These are phyloP conservation scores for Polyporus arcularius DNA, from an alignment of 768 basidiomycete genomes.

Conservation along the genomic window DNA sequence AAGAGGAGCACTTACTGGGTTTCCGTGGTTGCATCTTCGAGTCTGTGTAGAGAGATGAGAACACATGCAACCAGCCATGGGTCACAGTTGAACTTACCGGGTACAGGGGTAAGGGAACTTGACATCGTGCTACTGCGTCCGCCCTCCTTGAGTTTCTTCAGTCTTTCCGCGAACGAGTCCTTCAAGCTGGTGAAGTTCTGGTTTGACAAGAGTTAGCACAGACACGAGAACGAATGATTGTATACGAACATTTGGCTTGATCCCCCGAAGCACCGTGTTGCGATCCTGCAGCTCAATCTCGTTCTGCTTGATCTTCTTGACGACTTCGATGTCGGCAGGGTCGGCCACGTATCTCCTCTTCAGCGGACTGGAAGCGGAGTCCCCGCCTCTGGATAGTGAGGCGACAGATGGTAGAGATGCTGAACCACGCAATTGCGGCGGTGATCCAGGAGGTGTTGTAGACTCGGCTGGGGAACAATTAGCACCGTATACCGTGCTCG, in stretches of 20 bases:
- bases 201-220: not conserved
- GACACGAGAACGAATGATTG: not conserved
- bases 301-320: slow-evolving; percentile 78
- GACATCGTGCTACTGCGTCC: slow-evolving; percentile 50
- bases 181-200: slow-evolving; percentile 83
- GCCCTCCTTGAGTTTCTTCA: slow-evolving; percentile 76
- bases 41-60: slow-evolving; percentile 34
- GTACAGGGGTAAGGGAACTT: slow-evolving; percentile 40
- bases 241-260: slow-evolving; percentile 74
- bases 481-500: not conserved
- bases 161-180: slow-evolving; percentile 66
- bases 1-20: slow-evolving; percentile 46
- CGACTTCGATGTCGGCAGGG: slow-evolving; percentile 74
- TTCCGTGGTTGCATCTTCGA: slow-evolving; percentile 67
- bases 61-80: not conserved
- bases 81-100: slow-evolving; percentile 33
- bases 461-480: slow-evolving; percentile 41
- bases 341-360: slow-evolving; percentile 85
- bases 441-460: slow-evolving; percentile 63
- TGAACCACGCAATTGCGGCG: slow-evolving; percentile 32
- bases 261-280: slow-evolving; percentile 80
- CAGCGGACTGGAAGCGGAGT: slow-evolving; percentile 40
- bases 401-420: slow-evolving; percentile 19
- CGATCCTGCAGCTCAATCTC: slow-evolving; percentile 84
- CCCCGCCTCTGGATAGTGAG: slow-evolving; percentile 26